Evolutionary conservation across 2,329 filamentous ascomycete genomes (phyloP), one percentile per base, ranked within the genome.

Genomic region (Amylocarpus encephaloides): DNA sequence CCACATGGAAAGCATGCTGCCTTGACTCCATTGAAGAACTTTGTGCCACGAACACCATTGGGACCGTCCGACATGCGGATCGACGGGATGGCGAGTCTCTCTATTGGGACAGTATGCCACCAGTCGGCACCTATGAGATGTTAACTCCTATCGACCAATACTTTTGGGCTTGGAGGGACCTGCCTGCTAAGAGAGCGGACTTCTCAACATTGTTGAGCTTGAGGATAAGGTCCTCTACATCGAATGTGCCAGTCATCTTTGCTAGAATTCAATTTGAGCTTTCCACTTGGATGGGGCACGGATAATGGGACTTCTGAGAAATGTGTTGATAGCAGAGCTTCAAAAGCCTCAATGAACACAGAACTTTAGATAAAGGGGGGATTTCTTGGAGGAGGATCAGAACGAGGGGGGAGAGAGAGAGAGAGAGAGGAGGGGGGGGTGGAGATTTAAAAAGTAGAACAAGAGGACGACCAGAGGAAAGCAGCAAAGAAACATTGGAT

Each of bases 191-290:
- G 39, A 80, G 67, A 38, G 76, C 73, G 43, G 77, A 70, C 63
- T 80, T 80, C 59, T 80, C 76, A 4, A 66, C 62, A 43, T 74
- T 63, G 10, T 71, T 73, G 49, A 80, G 73, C 68, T 78, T 77
- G 59, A 75, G 73, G 39, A 80, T 69, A 29, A 77, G 65, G 52
- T 73, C 71, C 49, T 79, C 76, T 7, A 80, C 75, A 47, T 80
- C 69, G 36, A 80, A 71, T 55, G 77, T 69, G 29, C 73, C 72
- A 73, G 77, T 77, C 43, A 51, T 63, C 1, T 12, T 55, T 16
- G 39, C 38, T n/a, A n/a, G 22, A 46, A 16, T 30, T 46, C 7
- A 7, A 26, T 26, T 26, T 7, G 7, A 26, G 22, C 22, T 26
- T 26, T 26, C 22, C 22, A 26, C 22, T 26, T 26, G 22, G 22